Base-by-base conservation (phyloP, 2,329 filamentous ascomycete genomes). In the Apiospora malaysiana region DNA sequence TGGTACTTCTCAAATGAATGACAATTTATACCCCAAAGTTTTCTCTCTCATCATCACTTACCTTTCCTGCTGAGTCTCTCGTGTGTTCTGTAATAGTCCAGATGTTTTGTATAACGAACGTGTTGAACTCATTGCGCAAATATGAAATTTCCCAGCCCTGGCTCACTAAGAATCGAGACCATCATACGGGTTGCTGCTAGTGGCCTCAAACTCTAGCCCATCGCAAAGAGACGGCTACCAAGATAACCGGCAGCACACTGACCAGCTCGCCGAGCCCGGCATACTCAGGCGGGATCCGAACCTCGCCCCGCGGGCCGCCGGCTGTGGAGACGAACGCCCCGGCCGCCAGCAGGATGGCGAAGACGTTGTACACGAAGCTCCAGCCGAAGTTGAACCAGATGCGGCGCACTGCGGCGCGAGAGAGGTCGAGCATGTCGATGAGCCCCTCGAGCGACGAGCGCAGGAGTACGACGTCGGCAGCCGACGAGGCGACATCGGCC, bases 391-490 rank as follows among this genome's bases (percentile, higher is more conserved):
- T 94, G 81, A 93, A 88, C 23, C 81, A 77, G 74, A 92, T 87
- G n/a, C 90, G 83, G 14, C 77, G 76, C 46, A 85, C 78, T 2
- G 85, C 81, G 45, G 79, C 81, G 37, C 75, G 76, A 72, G 84
- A 86, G 0, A 92, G 78, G 63, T 89, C 84, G 1, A 94, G 85
- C 45, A 91, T 81, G 0, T 84, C 83, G 0, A 90, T 76, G 1
- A 95, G 80, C 0, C 90, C 88, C 0, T 77, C 74, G 0, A 95
- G 84, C 2, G 75, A 71, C 1, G 88, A 85, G 0, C 87, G 85
- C 78, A 93, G 84, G 21, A 95, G 85, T 0, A 94, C 88, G 0
- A 92, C 89, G 74, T 94, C 92, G 0, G 93, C 91, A 0, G 91
- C 91, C 2, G 84, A 85, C 69, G 88, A 83, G 0, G 93, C 91